Percentiles rank a stretch among this genome's conserved stretches.
Conservation (phyloP, 768 basidiomycete species). For the Kwoniella botswanensis region DNA sequence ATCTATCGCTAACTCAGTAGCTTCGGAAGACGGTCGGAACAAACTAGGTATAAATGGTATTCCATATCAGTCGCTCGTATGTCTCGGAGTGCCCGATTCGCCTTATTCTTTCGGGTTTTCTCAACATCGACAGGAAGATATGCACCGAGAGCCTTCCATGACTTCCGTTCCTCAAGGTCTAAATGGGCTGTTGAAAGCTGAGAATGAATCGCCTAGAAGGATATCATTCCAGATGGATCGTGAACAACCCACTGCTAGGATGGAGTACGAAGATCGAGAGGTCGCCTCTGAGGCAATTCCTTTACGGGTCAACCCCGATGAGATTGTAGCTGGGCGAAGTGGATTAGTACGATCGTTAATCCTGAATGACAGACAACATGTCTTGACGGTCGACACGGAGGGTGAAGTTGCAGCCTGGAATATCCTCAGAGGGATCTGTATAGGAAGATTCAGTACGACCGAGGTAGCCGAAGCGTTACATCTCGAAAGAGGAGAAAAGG, state of each 20-base stretch:
- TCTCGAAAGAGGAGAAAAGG: slow-evolving; percentile 39
- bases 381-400: slow-evolving; percentile 83
- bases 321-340: slow-evolving; percentile 70
- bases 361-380: slow-evolving; percentile 87
- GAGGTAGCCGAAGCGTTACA: slow-evolving; percentile 63
- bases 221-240: slow-evolving; percentile 21
- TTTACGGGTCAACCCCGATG: slow-evolving; percentile 68
- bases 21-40: slow-evolving; percentile 51
- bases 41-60: slow-evolving; percentile 58
- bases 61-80: slow-evolving; percentile 63
- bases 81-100: slow-evolving; percentile 55
- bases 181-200: slow-evolving; percentile 15
- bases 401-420: slow-evolving; percentile 94
- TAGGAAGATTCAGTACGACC: slow-evolving; percentile 70
- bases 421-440: slow-evolving; percentile 75
- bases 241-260: slow-evolving; percentile 39
- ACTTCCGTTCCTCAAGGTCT: slow-evolving; percentile 69
- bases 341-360: slow-evolving; percentile 82
- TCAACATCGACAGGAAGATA: slow-evolving; percentile 64
- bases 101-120: slow-evolving; percentile 52
- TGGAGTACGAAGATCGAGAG: slow-evolving; percentile 66
- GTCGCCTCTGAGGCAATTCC: slow-evolving; percentile 74
- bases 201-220: slow-evolving; percentile 16
- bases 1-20: slow-evolving; percentile 43
- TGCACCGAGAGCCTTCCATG: slow-evolving; percentile 83